Evolutionary conservation across 768 basidiomycete species (phyloP).

Genomic region (Suillus hirtellus): DNA sequence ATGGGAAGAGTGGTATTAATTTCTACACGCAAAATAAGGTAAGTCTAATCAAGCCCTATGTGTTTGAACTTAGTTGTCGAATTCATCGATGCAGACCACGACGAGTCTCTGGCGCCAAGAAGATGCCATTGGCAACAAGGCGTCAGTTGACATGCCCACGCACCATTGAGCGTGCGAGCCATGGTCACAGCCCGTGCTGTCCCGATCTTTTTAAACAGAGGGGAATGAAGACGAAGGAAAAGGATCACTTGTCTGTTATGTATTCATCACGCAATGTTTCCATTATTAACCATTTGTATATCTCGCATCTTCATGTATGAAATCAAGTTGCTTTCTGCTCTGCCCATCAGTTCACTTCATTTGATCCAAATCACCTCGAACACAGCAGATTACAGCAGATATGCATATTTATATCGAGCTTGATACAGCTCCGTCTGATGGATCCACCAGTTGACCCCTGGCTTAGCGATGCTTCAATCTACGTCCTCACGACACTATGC

Average conservation of each 20-base stretch:
- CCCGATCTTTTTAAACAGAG: neutral
- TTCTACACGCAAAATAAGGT: constrained; percentile 98
- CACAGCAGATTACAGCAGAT: neutral
- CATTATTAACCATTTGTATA: constrained; percentile 1
- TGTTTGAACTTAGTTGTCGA: constrained; percentile 10
- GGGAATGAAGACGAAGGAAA: neutral
- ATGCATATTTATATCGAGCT: neutral
- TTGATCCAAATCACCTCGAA: neutral
- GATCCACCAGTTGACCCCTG: neutral
- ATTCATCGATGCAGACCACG: constrained; percentile 58
- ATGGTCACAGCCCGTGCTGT: neutral
- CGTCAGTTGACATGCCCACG: constrained; percentile 84
- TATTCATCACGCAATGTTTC: neutral
- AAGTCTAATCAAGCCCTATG: constrained; percentile 9
- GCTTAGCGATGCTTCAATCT: neutral
- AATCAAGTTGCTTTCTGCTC: neutral
- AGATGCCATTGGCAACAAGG: constrained; percentile 75
- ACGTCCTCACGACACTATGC: neutral
- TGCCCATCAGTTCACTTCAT: neutral
- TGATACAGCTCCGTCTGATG: neutral
- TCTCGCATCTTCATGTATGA: neutral
- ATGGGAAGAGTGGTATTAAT: constrained; percentile 89
- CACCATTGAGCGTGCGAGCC: constrained; percentile 1
- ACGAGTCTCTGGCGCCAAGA: constrained; percentile 92
- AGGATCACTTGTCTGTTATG: neutral